Conservation (phyloP, 306 rosid species). For the Spatholobus suberectus region DNA sequence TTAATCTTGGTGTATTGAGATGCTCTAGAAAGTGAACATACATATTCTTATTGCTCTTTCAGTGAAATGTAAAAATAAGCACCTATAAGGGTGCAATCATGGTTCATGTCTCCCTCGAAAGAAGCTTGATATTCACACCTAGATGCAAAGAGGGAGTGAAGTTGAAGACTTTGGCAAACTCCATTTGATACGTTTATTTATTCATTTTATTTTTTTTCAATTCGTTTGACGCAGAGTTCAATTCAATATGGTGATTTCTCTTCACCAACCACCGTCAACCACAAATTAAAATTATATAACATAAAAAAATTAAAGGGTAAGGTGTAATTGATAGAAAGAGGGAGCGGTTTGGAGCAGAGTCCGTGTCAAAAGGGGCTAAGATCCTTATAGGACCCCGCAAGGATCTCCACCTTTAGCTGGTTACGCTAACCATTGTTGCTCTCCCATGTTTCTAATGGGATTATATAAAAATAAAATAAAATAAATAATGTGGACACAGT, state of each 20-base stretch:
- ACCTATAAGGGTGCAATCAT: conserved; percentile 59
- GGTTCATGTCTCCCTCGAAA: conserved; percentile 40
- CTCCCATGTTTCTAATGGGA: background rate
- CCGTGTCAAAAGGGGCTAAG: conserved; percentile 64
- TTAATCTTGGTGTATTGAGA: conserved; percentile 51
- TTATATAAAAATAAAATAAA: too few species aligned
- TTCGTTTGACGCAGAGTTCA: conserved; percentile 4
- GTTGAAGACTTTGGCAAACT: conserved; percentile 40
- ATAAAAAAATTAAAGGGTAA: conserved; percentile 34
- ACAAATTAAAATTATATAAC: conserved; percentile 10
- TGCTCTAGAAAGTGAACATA: conserved; percentile 40
- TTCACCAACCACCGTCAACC: conserved; percentile 53
- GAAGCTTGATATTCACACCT: conserved; percentile 76
- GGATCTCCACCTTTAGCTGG: conserved; percentile 62
- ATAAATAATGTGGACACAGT: background rate
- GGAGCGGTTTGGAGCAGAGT: conserved; percentile 60
- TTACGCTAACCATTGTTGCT: conserved; percentile 56
- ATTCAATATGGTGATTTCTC: conserved; percentile 41
- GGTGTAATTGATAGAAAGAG: conserved; percentile 1
- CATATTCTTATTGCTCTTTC: background rate
- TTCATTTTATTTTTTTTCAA: background rate
- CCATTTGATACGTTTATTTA: background rate
- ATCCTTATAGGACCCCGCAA: conserved; percentile 62
- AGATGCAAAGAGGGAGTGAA: conserved; percentile 51
- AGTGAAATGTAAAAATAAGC: conserved; percentile 52